Base-by-base conservation (phyloP, 257 asterid species). In the Fraxinus pennsylvanica region DNA sequence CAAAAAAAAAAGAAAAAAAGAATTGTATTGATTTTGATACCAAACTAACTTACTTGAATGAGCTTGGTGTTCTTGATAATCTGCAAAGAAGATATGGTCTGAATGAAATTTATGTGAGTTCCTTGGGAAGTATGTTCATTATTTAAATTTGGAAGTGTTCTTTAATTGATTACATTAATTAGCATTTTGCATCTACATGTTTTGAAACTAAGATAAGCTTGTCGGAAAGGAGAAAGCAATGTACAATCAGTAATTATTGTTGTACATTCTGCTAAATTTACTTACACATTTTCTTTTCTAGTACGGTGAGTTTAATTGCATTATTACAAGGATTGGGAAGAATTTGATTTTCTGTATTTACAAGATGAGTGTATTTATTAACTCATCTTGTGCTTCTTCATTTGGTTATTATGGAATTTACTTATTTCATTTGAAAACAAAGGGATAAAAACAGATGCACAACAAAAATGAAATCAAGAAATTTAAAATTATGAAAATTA, bases 1-100 rank as follows among this genome's bases (percentile, higher is more conserved):
- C 33, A 25, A 25, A 25, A 25, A 25, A 25, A 25, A 25, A n/a
- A n/a, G n/a, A 66, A 68, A 69, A 68, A 22, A 52, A 17, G 41
- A 30, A 30, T 30, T 30, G 33, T 1, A 2, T 30, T 30, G 33
- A 30, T 22, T 39, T 74, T 65, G 82, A 19, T 41, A 94, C 97
- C 57, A 94, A 96, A 71, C 82, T 93, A 88, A 93, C 96, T 63
- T 96, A 90, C 76, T 81, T 93, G 92, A 93, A 93, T 84, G 97
- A 93, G 88, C 97, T 97, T 0, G 94, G 98, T 30, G 97, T 96
- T 81, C 94, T 96, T 73, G 97, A 96, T 80, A 94, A 94, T 87
- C 91, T 94, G 57, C 90, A 88, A 81, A 90, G 94, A 82, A 83
- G 97, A 87, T 94, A 94, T 61, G 90, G 83, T 50, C 97, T 92